Evolutionary conservation across 2,329 filamentous ascomycete species (phyloP).

Genomic region (Chrysoporthe cubensis): DNA sequence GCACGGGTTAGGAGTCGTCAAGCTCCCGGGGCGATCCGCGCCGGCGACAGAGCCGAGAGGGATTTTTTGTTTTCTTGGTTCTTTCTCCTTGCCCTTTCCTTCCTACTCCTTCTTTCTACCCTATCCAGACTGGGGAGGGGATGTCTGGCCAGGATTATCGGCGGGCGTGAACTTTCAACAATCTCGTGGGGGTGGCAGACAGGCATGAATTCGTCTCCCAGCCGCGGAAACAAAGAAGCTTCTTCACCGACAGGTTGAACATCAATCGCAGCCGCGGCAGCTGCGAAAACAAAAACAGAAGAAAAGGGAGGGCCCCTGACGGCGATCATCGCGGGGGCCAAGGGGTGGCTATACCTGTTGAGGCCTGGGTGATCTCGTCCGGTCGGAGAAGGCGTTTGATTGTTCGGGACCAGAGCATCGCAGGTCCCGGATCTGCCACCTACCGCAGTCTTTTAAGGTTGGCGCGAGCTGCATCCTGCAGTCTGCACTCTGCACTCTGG

Average conservation of each 20-base stretch:
- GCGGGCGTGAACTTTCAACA: too few species aligned
- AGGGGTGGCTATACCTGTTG: neutral
- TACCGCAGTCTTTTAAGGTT: neutral
- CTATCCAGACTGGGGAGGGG: too few species aligned
- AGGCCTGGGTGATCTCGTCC: neutral
- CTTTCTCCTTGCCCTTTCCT: neutral
- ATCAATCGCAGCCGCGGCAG: too few species aligned
- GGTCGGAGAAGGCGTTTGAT: neutral
- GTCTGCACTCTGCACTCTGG: neutral
- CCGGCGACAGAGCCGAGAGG: neutral
- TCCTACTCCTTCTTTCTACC: neutral
- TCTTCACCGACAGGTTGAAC: too few species aligned
- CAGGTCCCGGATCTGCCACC: conserved; percentile 3
- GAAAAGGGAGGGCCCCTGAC: neutral
- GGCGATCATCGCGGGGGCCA: neutral
- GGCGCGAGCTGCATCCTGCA: neutral
- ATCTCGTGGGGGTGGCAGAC: too few species aligned
- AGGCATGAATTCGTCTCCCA: too few species aligned
- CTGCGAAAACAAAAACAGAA: neutral
- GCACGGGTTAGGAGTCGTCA: too few species aligned
- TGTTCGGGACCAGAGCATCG: neutral
- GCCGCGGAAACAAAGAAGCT: too few species aligned
- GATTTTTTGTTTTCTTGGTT: neutral
- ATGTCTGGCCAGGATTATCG: too few species aligned
- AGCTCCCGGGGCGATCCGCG: too few species aligned